Evolutionary conservation across 2,329 filamentous ascomycete genomes (phyloP).

Genomic region (Sclerotiophoma versabilis): DNA sequence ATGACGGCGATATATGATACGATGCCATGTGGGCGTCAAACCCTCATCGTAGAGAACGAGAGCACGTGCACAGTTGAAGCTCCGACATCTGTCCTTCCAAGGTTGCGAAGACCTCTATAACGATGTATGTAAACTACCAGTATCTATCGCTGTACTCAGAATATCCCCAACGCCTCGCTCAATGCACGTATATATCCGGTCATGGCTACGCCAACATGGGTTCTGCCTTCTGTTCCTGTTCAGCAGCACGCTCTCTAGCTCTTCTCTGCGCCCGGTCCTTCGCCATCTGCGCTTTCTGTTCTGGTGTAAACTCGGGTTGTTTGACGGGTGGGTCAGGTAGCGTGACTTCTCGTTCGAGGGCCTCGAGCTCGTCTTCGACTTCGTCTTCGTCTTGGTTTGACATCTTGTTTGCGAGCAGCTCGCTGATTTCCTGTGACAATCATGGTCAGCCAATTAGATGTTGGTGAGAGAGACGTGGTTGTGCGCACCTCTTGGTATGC

Average conservation of each 20-base stretch:
- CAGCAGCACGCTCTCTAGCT: slow-evolving; percentile 41
- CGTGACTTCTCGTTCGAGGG: slow-evolving; percentile 71
- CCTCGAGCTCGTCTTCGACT: slow-evolving; percentile 92
- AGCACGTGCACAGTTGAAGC: slow-evolving; percentile 2
- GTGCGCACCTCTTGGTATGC: slow-evolving; percentile 81
- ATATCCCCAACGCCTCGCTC: slow-evolving; percentile 44
- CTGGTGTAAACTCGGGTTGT: slow-evolving; percentile 39
- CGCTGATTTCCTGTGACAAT: slow-evolving; percentile 82
- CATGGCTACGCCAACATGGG: slow-evolving; percentile 43
- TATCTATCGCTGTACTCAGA: not conserved
- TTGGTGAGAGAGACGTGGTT: not conserved
- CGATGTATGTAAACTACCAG: not conserved
- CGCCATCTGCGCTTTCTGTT: slow-evolving; percentile 38
- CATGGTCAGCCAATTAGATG: too few species aligned
- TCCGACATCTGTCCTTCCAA: not conserved
- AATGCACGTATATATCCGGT: slow-evolving; percentile 29
- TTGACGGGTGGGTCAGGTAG: slow-evolving; percentile 52
- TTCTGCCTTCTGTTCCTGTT: slow-evolving; percentile 38
- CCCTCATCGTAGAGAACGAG: not conserved
- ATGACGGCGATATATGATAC: not conserved
- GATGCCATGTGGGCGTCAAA: not conserved
- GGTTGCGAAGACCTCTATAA: not conserved
- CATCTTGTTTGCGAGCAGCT: slow-evolving; percentile 87
- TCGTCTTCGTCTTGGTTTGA: slow-evolving; percentile 96
- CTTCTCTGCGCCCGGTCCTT: slow-evolving; percentile 44